Evolutionary conservation across 1,139 yeast genomes (phyloP), one percentile per base, ranked within the genome.

Genomic region (Pichia sp.): DNA sequence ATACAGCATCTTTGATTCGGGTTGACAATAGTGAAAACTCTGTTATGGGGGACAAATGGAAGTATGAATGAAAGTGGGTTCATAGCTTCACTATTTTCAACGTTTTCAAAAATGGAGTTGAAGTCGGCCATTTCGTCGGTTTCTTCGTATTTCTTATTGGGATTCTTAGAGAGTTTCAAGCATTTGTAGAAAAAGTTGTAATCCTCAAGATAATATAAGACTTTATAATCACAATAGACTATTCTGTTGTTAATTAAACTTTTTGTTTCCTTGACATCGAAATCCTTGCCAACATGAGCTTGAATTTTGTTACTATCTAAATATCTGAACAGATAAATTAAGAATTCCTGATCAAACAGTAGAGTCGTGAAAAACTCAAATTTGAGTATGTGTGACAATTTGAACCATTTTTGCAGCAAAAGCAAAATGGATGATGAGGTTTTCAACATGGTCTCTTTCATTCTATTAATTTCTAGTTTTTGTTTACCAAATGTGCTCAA

Each of bases 391-490:
- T 93, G 96, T 49, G 82, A 85, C 12, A 77, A 68, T 62, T 86
- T 87, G 65, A 89, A 85, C 97, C 98, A 93, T 60, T 76, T 77
- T 34, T 85, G 66, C 28, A 93, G 65, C 19, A 79, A 60, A 6
- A 72, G 61, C 1, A 89, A 54, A 1, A 82, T 76, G 2, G 80
- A 78, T 1, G 85, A 73, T 3, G 85, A 75, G 2, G 86, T 80
- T 59, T 85, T 87, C 51, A 86, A 64, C 0, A 85, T 73, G 1
- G 81, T 72, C 62, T 87, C 96, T 58, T 85, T 85, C 19, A 80
- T 73, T 55, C 83, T 75, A 3, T 75, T 58, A 3, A 82, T 72
- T 60, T 85, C 90, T 28, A 83, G 68, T 58, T 79, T 69, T 23
- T 72, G 71, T 19, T 54, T 64, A n/a, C 65, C 69, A 49, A 55